Evolutionary conservation across 2,329 filamentous ascomycete genomes (phyloP).

Genomic region (Xylariaceae sp.): DNA sequence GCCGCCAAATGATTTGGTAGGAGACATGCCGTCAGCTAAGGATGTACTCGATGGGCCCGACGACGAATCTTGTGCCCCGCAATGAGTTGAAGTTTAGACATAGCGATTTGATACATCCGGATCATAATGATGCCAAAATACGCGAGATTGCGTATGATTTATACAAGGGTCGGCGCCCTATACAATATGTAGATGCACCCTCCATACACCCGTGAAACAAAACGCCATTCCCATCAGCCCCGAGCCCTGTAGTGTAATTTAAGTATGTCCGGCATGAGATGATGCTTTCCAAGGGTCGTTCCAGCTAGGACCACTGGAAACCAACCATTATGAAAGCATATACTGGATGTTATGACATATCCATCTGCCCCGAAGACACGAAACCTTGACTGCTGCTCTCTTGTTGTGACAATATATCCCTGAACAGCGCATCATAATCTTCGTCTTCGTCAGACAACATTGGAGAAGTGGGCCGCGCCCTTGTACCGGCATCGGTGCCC

Average conservation of each 20-base stretch:
- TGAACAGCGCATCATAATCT: conserved; percentile 62
- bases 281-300: too few relatives aligned
- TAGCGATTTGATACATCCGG: neutral
- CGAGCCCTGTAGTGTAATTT: neutral
- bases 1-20: conserved; percentile 85
- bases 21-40: conserved; percentile 80
- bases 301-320: neutral
- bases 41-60: conserved; percentile 61
- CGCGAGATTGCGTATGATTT: conserved; percentile 9
- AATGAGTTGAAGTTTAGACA: conserved; percentile 35
- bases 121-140: conserved; percentile 1
- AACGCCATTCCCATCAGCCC: too few relatives aligned
- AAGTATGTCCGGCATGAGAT: neutral
- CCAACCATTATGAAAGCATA: neutral
- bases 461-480: conserved; percentile 29
- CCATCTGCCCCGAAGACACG: conserved; percentile 38
- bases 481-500: neutral
- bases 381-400: conserved; percentile 19
- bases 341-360: conserved; percentile 34
- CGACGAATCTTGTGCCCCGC: conserved; percentile 59
- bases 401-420: conserved; percentile 53
- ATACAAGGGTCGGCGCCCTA: conserved; percentile 16
- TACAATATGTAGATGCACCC: conserved; percentile 16
- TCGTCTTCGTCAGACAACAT: conserved; percentile 50
- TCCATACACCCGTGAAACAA: conserved; percentile 15